These are phyloP conservation scores for Cyberlindnera misumaiensis DNA, from an alignment of 805 yeast species.

Conservation along the genomic window DNA sequence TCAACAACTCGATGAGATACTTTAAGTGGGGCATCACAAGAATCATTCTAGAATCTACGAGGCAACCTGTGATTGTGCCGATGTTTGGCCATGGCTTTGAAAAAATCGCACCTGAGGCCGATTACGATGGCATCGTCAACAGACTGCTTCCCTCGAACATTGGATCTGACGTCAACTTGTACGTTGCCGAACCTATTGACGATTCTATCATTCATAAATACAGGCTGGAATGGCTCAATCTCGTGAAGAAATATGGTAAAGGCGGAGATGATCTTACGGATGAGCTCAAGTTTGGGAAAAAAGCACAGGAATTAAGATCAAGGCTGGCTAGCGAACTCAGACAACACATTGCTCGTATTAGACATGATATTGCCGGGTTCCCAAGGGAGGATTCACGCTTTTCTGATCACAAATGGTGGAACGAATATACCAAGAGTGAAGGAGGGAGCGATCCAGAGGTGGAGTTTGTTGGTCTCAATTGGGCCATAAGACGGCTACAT, in stretches of 20 bases:
- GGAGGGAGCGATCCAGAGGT: constrained; percentile 66
- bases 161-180: constrained; percentile 61
- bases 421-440: constrained; percentile 50
- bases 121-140: constrained; percentile 40
- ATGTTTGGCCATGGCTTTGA: constrained; percentile 84
- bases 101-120: constrained; percentile 71
- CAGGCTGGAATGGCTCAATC: constrained; percentile 61
- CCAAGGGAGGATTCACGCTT: constrained; percentile 65
- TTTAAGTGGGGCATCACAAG: constrained; percentile 95
- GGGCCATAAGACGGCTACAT: constrained; percentile 76
- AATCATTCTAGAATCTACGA: constrained; percentile 71
- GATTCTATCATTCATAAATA: constrained; percentile 52
- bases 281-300: constrained; percentile 55
- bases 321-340: constrained; percentile 65
- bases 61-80: constrained; percentile 82
- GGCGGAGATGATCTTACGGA: constrained; percentile 53
- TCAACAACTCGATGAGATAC: constrained; percentile 81
- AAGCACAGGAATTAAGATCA: constrained; percentile 62
- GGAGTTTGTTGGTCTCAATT: constrained; percentile 68
- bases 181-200: constrained; percentile 65
- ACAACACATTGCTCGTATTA: constrained; percentile 45
- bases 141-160: constrained; percentile 55
- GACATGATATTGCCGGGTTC: constrained; percentile 35
- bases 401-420: constrained; percentile 70
- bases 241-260: constrained; percentile 49